Base-by-base conservation (phyloP, 805 yeast species). In the Candida ulmi region DNA sequence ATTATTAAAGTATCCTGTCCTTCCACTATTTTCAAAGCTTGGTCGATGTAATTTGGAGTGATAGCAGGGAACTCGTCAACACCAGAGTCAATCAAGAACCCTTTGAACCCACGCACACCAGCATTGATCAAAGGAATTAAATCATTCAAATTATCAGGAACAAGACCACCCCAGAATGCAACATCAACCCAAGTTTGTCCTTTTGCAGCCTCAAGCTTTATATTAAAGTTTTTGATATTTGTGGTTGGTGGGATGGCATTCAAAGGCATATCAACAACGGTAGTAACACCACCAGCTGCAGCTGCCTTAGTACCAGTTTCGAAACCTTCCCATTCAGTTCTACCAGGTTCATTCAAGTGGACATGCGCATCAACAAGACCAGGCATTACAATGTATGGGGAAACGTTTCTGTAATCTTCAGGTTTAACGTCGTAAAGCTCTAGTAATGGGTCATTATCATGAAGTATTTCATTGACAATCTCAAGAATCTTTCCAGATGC, bases 311-410 rank as follows among this genome's bases (percentile, higher is more conserved):
- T 90, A 0, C 98, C 98, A 0, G 95, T 83, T n/a, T 80, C 95
- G 58, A 91, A 90, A 2, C 98, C 98, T 62, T 90, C 98, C 98
- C 98, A 90, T 46, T 88, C 96, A 1, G 97, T 90, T 51, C 97
- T 69, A n/a, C 98, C 98, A 0, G 98, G 97, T 55, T 91, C 98
- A 60, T 91, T 91, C 50, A 90, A 66, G 55, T 90, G 98, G 19
- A 90, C 98, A 60, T 90, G 98, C 5, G 95, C 75, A 55, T 90
- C 98, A 4, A 90, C 95, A 24, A 90, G 71, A 0, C 98, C 98
- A 0, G 98, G 97, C 68, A 91, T 66, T 11, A 90, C 71, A 25
- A 74, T 75, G 17, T 66, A 58, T 1, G 90, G 88, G 3, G 83
- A 68, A 5, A 80, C 78, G 45, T 80, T 69, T 31, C 80, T 60